Percentiles rank a stretch among this genome's conserved stretches.
Conservation (phyloP, 768 basidiomycete species). For the Sporobolomyces roseus region DNA sequence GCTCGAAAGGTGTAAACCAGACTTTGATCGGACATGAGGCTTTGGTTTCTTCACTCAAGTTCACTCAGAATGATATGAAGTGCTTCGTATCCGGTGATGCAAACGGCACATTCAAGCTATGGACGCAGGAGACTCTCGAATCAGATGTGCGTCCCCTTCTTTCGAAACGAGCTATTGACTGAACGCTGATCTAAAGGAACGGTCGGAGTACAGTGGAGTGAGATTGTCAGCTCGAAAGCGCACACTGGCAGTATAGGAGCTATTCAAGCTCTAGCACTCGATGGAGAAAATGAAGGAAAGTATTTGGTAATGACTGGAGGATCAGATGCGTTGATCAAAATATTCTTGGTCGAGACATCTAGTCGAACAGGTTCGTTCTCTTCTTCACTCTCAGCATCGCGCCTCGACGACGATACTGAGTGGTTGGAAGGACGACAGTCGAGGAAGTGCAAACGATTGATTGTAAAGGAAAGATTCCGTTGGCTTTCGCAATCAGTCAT, state of each 20-base stretch:
- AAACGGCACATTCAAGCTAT: slow-evolving; percentile 62
- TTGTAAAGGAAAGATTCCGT: slow-evolving; percentile 67
- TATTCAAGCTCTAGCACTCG: slow-evolving; percentile 54
- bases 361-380: slow-evolving; percentile 35
- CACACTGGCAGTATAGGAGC: slow-evolving; percentile 70
- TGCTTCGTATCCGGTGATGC: slow-evolving; percentile 71
- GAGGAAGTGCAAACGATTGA: slow-evolving; percentile 58
- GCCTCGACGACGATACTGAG: too few relatives aligned
- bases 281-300: not conserved
- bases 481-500: slow-evolving; percentile 61
- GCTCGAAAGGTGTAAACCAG: slow-evolving; percentile 56
- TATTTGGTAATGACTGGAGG: slow-evolving; percentile 67
- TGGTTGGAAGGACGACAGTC: not conserved
- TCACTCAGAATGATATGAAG: slow-evolving; percentile 53
- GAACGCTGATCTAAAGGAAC: slow-evolving; percentile 4
- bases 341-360: slow-evolving; percentile 58
- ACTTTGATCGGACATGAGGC: slow-evolving; percentile 74
- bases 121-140: slow-evolving; percentile 57
- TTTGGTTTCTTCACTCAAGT: slow-evolving; percentile 71
- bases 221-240: slow-evolving; percentile 52
- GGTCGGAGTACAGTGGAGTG: slow-evolving; percentile 58
- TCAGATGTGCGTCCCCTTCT: not conserved
- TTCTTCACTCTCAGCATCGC: too few relatives aligned
- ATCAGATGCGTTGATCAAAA: slow-evolving; percentile 73
- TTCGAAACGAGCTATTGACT: not conserved